These are phyloP conservation scores for Phytophthora nicotianae DNA, from an alignment of 352 stramenopile species.

Conservation along the genomic window DNA sequence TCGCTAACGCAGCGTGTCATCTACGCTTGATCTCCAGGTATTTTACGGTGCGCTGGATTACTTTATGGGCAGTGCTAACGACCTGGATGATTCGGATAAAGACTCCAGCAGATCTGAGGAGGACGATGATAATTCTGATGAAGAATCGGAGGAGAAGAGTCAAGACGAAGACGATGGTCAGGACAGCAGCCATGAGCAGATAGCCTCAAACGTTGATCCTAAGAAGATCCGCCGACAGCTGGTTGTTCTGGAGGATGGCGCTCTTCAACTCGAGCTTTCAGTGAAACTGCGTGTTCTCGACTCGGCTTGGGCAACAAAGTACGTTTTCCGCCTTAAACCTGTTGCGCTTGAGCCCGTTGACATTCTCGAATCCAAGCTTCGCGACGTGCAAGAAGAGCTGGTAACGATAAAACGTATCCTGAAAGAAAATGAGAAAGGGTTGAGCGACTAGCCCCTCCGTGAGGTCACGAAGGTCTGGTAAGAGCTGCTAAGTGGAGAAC, in stretches of 20 bases:
- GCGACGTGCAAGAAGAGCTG: neutral
- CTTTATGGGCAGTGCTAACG: neutral
- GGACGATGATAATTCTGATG: neutral
- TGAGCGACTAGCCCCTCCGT: neutral
- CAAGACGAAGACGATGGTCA: neutral
- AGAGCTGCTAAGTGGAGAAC: no score
- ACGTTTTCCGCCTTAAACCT: neutral
- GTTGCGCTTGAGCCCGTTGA: neutral
- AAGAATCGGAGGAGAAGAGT: neutral
- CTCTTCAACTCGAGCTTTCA: slow-evolving; percentile 5
- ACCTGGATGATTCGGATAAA: neutral
- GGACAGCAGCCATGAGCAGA: neutral
- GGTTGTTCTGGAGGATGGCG: slow-evolving; percentile 1
- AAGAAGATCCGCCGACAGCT: slow-evolving; percentile 10
- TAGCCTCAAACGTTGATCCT: neutral
- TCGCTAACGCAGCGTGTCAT: neutral
- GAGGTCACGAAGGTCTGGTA: no score
- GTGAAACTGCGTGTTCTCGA: slow-evolving; percentile 8
- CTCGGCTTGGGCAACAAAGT: slow-evolving; percentile 9
- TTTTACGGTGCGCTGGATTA: neutral
- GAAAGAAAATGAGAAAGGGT: neutral
- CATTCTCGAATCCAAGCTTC: neutral
- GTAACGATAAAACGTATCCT: neutral
- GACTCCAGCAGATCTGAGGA: neutral
- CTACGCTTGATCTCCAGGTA: neutral